These are phyloP conservation scores for Beauveria caledonica DNA, from an alignment of 2,329 filamentous ascomycete species.

Conservation along the genomic window DNA sequence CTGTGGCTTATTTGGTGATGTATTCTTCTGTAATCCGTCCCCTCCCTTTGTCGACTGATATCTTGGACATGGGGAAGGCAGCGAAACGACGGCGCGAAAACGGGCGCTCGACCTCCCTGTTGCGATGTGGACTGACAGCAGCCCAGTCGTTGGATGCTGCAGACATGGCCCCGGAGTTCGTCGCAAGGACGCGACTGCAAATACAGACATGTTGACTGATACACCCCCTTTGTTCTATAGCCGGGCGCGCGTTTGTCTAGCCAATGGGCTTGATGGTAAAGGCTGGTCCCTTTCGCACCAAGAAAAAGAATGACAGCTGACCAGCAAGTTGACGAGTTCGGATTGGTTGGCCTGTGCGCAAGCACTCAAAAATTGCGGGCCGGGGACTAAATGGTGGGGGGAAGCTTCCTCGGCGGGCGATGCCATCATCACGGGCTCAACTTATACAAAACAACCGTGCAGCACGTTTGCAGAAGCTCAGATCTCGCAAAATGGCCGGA, in stretches of 20 bases:
- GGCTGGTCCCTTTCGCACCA: neutral
- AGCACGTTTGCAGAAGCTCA: neutral
- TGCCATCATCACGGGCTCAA: neutral
- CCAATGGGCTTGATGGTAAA: neutral
- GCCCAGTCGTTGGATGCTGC: slow-evolving; percentile 20
- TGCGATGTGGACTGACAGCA: slow-evolving; percentile 26
- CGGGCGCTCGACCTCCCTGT: slow-evolving; percentile 21
- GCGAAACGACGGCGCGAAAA: slow-evolving; percentile 23
- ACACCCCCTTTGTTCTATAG: neutral
- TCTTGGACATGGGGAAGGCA: slow-evolving; percentile 21
- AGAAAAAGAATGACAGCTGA: slow-evolving; percentile 5
- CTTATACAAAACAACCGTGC: slow-evolving; percentile 3
- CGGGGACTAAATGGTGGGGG: slow-evolving; percentile 8
- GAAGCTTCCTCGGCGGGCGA: slow-evolving; percentile 5
- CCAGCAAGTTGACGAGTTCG: neutral
- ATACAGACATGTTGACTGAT: slow-evolving; percentile 23
- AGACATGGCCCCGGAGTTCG: slow-evolving; percentile 24
- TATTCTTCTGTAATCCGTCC: slow-evolving; percentile 16
- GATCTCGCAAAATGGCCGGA: slow-evolving; percentile 40
- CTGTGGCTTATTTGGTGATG: slow-evolving; percentile 15
- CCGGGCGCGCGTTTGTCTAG: neutral
- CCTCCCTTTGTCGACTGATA: slow-evolving; percentile 20
- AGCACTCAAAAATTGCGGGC: slow-evolving; percentile 3
- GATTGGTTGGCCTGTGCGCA: slow-evolving; percentile 5
- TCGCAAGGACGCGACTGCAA: slow-evolving; percentile 26